Conservation (phyloP, 768 basidiomycete genomes). For the Leccinum barrowsii region DNA sequence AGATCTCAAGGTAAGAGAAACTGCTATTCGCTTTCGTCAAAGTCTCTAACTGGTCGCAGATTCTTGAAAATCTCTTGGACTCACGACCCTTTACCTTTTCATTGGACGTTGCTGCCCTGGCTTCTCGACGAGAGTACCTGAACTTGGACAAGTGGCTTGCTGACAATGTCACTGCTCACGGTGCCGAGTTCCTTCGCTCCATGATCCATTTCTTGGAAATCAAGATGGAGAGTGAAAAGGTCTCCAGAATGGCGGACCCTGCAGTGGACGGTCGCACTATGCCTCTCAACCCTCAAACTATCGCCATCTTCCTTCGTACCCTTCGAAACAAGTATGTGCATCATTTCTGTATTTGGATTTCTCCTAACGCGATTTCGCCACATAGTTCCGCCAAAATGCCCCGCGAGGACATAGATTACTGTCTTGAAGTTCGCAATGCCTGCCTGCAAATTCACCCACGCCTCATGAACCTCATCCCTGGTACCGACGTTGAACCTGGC, state of each 20-base stretch:
- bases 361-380: not conserved
- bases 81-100: conserved; percentile 87
- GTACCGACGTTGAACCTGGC: conserved; percentile 85
- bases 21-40: not conserved
- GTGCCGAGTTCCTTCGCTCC: conserved; percentile 81
- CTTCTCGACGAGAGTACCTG: conserved; percentile 88
- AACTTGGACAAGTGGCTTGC: conserved; percentile 97
- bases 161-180: conserved; percentile 79
- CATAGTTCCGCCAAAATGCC: conserved; percentile 71
- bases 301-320: conserved; percentile 88
- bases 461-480: conserved; percentile 89
- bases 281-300: conserved; percentile 81
- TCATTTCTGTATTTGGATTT: not conserved
- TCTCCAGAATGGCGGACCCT: conserved; percentile 71
- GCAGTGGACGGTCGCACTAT: conserved; percentile 77
- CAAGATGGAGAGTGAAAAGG: conserved; percentile 91
- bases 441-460: conserved; percentile 95
- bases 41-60: conserved; percentile 41
- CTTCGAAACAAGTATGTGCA: conserved; percentile 73
- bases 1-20: conserved; percentile 74
- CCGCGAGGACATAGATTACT: conserved; percentile 77
- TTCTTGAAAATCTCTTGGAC: conserved; percentile 88
- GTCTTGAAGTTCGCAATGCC: conserved; percentile 86
- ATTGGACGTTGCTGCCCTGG: conserved; percentile 90
- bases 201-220: conserved; percentile 86